Evolutionary conservation across 1,284 basidiomycete genomes (phyloP), one percentile per base, ranked within the genome.

Genomic region (Termitomyces sp.): DNA sequence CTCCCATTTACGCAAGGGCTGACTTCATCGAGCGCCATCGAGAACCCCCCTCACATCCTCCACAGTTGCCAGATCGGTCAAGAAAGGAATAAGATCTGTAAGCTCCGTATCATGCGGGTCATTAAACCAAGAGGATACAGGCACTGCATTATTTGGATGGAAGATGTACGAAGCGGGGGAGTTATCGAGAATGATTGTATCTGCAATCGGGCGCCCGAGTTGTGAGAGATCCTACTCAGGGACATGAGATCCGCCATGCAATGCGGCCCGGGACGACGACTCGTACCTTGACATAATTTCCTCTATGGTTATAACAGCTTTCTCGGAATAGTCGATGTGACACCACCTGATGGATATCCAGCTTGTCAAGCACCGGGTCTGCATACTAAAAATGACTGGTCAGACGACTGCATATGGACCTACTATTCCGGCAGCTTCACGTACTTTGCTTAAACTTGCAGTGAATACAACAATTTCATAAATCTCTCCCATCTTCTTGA

Each of bases 381-480:
- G 97, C 96, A 66, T 99, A 99, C 91, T 94, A 47, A 33, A 19
- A 56, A 55, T 47, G 61, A 31, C 58, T 50, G n/a, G 58, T 47
- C n/a, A 55, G 38, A 53, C 40, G 48, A 45, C 40, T 42, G 54
- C 26, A 52, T 46, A 41, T 43, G 39, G 50, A 56, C 44, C 48
- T 43, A 58, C 12, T 10, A 24, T 15, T 31, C 36, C 28, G 19
- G 36, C 48, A 26, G 38, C 10, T 21, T 8, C 42, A 56, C 67
- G 21, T 48, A 92, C 92, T 80, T 99, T 99, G 81, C 92, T 94
- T 55, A 99, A 73, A 72, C 92, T 94, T 10, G 97, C 96, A 5
- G 96, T 99, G 70, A 99, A 99, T 13, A 99, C 92, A 30, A 99
- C 97, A 54, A 99, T 82, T 72, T 99, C 96, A 71, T 97, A 99